Base-by-base conservation (phyloP, 257 asterid species). In the Lavandula angustifolia region DNA sequence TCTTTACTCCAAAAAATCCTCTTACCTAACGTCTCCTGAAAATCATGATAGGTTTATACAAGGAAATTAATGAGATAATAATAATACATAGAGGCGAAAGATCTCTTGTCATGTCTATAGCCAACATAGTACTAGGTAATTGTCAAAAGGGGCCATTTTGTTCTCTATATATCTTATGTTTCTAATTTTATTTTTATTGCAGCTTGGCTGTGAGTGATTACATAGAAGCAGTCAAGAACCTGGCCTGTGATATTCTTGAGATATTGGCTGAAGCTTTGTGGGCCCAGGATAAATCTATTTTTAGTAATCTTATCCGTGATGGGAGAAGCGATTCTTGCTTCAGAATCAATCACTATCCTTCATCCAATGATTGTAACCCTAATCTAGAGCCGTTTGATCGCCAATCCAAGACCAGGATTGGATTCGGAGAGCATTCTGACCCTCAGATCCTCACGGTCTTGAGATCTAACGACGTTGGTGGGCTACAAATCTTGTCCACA, bases 341-440 rank as follows among this genome's bases (percentile, higher is more conserved):
- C 84, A 67, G 91, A 35, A 73, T 89, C 73, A 89, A 89, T 72
- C 84, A 85, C 84, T 89, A 87, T 53, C 91, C 94, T 44, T 67
- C 87, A 2, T 8, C 22, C 56, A n/a, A 7, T 33, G 3, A 53
- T 0, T 17, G 47, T 54, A 55, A 11, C 44, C 56, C 64, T 29
- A 42, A 42, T 5, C 17, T 71, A 5, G 27, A 60, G 1, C 29
- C 33, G 42, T 70, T 31, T 14, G 69, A 50, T 5, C 3, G 29
- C 4, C 31, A 9, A 8, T 47, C 72, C n/a, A 75, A 79, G 41
- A 18, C 40, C 10, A 68, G 91, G n/a, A 66, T 89, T 27, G 94
- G 95, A 3, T 89, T 89, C 31, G 96, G 95, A 7, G 96, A 89
- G 62, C 94, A 89, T 50, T 79, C 94, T 0, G 96, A 89, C 60